Evolutionary conservation across 2,329 filamentous ascomycete genomes (phyloP), one percentile per base, ranked within the genome.

Genomic region (Fonsecaea nubica): DNA sequence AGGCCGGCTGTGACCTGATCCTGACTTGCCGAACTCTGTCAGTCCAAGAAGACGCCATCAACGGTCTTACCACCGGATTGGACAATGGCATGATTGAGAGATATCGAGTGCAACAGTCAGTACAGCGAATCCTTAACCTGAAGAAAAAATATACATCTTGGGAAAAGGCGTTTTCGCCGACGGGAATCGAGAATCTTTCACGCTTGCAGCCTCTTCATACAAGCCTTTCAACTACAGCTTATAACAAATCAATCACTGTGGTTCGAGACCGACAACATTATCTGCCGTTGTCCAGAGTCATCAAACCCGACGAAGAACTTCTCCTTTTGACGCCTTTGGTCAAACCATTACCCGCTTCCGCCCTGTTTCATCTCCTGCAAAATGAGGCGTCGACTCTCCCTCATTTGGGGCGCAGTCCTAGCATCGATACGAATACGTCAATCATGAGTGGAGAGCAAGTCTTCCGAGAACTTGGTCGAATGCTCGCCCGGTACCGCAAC

Each of bases 381-480:
- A 15, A 81, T 76, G 1, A 76, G 81, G 48, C 84, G 84, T 7
- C 65, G 38, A 42, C 68, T 18, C 30, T 62, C 12, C 80, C 80
- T 13, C 38, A 38, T 18, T 63, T 62, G 18, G 65, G 56, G 15
- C 63, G 65, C 33, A 70, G 63, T 54, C 74, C 89, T 81, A 56
- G 79, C 80, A 84, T 83, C 81, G 85, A 88, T 70, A 80, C 84
- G 50, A 86, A 83, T 69, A 82, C 85, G 6, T 87, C 86, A 9
- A 82, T 97, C 21, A 92, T 97, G 89, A 97, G 91, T 72, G 94
- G 94, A 33, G 94, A 98, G 79, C 89, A 91, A 35, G 93, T 98
- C 0, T 98, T 98, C 74, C 86, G 92, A 72, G 93, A 97, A 75
- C 85, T 98, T 30, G 94, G 94, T 1, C 87, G 92, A 72, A 92